Percentiles rank a stretch among this genome's conserved stretches.
These are phyloP conservation scores for Licmophora abbreviata DNA, from an alignment of 108 stramenopile species.

Conservation along the genomic window DNA sequence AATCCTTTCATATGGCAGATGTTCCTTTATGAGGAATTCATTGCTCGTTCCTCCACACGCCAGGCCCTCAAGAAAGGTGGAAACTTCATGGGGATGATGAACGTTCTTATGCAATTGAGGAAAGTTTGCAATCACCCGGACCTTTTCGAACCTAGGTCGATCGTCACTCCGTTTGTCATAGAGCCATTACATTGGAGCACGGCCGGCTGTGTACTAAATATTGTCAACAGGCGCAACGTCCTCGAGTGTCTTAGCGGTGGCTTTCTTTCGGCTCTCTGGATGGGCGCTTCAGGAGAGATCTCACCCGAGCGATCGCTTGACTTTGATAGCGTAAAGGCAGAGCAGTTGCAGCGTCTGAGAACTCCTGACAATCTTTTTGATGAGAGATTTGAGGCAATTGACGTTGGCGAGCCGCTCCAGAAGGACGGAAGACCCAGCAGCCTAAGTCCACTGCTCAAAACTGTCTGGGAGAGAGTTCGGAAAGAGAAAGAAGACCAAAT, in stretches of 20 bases:
- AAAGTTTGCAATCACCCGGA: slow-evolving; percentile 99
- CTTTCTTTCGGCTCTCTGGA: slow-evolving; percentile 50
- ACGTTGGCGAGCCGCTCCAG: slow-evolving; percentile 19
- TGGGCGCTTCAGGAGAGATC: slow-evolving; percentile 37
- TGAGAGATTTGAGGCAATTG: slow-evolving; percentile 9
- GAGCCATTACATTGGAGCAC: slow-evolving; percentile 39
- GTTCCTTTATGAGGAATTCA: slow-evolving; percentile 97
- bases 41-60: slow-evolving; percentile 90
- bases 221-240: slow-evolving; percentile 18
- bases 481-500: slow-evolving; percentile 18
- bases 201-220: slow-evolving; percentile 34
- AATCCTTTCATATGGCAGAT: slow-evolving; percentile 25
- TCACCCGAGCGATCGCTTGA: slow-evolving; percentile 27
- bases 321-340: slow-evolving; percentile 33
- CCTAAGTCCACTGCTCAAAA: slow-evolving; percentile 24
- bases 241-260: slow-evolving; percentile 32
- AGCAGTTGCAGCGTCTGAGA: slow-evolving; percentile 20
- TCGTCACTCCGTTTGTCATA: slow-evolving; percentile 85
- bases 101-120: slow-evolving; percentile 96
- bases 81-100: slow-evolving; percentile 99
- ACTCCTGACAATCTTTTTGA: slow-evolving; percentile 16
- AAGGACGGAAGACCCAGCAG: slow-evolving; percentile 16
- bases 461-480: slow-evolving; percentile 20
- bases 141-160: slow-evolving; percentile 94
- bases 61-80: slow-evolving; percentile 76